phyloP scores from a whole-genome alignment of 139 green algal genomes.

The Nannochloris sp. region DNA sequence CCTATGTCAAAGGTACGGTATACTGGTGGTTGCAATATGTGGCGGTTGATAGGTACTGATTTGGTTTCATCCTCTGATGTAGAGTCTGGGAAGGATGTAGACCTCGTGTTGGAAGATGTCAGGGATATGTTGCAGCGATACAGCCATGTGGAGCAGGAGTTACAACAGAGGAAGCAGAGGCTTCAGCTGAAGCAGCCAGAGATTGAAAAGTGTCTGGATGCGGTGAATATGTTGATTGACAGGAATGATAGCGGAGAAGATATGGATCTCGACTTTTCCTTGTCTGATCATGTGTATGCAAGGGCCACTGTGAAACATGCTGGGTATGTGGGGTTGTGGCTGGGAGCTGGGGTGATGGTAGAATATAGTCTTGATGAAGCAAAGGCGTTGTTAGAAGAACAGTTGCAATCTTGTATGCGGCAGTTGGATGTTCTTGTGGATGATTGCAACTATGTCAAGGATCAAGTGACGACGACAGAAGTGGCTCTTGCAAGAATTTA shows the following conservation, averaged over 20 bases:
- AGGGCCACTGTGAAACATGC: slow-evolving; percentile 39
- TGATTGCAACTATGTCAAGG: slow-evolving; percentile 49
- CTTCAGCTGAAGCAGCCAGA: slow-evolving; percentile 43
- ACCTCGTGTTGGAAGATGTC: slow-evolving; percentile 37
- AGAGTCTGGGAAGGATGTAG: slow-evolving; percentile 18
- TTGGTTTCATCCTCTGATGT: no score
- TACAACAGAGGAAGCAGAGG: slow-evolving; percentile 29
- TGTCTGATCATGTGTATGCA: slow-evolving; percentile 56
- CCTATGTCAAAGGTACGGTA: slow-evolving; percentile 31
- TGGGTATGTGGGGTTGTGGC: slow-evolving; percentile 57
- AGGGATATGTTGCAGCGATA: slow-evolving; percentile 33
- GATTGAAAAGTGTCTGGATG: slow-evolving; percentile 40
- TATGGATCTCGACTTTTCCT: slow-evolving; percentile 47
- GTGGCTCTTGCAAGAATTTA: slow-evolving; percentile 72
- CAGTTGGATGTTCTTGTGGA: slow-evolving; percentile 30
- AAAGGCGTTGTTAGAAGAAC: slow-evolving; percentile 28
- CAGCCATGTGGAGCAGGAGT: slow-evolving; percentile 35
- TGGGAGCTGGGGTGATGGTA: slow-evolving; percentile 75
- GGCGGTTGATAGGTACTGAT: no score
- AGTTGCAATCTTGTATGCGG: slow-evolving; percentile 32
- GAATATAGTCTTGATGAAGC: slow-evolving; percentile 67
- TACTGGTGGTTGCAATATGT: neutral
- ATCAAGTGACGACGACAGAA: slow-evolving; percentile 62
- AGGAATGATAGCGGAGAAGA: slow-evolving; percentile 15
- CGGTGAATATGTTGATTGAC: slow-evolving; percentile 32